These are phyloP conservation scores for Prunus campanulata DNA, from an alignment of 306 rosid genomes.

Conservation along the genomic window DNA sequence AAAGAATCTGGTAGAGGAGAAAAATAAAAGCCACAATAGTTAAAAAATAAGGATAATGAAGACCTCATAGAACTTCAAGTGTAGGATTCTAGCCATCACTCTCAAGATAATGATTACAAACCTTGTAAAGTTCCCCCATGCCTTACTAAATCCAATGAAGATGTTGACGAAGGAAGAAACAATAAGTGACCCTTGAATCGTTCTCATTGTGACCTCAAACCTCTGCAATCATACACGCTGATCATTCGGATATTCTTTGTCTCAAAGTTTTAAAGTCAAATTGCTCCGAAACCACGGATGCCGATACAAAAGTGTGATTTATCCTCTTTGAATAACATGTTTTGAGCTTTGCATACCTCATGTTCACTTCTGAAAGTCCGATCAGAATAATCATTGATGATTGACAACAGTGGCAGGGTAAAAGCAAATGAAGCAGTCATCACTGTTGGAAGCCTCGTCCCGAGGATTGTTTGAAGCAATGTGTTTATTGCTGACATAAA, in stretches of 20 bases:
- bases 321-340: neutral
- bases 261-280: neutral
- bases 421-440: slow-evolving; percentile 81
- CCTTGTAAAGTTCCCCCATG: slow-evolving; percentile 76
- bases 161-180: slow-evolving; percentile 76
- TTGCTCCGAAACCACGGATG: neutral
- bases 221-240: slow-evolving; percentile 51
- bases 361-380: slow-evolving; percentile 50
- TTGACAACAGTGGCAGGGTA: slow-evolving; percentile 62
- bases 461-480: slow-evolving; percentile 67
- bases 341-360: slow-evolving; percentile 44
- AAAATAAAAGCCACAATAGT: slow-evolving; percentile 7
- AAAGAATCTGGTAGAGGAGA: slow-evolving; percentile 56
- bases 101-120: slow-evolving; percentile 14
- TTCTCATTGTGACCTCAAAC: slow-evolving; percentile 63
- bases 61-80: slow-evolving; percentile 6
- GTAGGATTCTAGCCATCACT: slow-evolving; percentile 5
- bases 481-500: slow-evolving; percentile 85
- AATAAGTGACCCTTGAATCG: slow-evolving; percentile 87
- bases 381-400: slow-evolving; percentile 58
- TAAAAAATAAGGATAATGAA: neutral
- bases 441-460: slow-evolving; percentile 86
- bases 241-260: slow-evolving; percentile 3
- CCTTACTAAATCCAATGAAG: slow-evolving; percentile 67
- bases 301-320: neutral